Evolutionary conservation across 208 protist species (phyloP), one percentile per base, ranked within the genome.

Genomic region (Trichomonas vaginalis): DNA sequence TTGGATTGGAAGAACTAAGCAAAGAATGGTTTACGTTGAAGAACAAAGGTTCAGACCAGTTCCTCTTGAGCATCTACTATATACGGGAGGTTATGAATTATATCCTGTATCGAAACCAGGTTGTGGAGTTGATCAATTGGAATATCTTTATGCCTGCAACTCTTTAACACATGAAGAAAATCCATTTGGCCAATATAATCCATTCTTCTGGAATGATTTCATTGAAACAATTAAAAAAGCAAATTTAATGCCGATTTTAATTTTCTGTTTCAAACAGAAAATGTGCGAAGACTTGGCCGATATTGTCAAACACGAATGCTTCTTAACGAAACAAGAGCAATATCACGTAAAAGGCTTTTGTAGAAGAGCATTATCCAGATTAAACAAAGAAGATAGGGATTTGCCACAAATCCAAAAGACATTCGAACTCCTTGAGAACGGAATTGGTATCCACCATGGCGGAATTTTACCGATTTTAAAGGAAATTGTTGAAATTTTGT

Each of bases 391-490:
- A 51, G 86, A 92, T 51, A 42, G 86, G 27, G 45, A 51, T 39
- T 45, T 92, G 35, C 86, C 86, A n/a, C 86, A 92, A 47, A 92
- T 92, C 35, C 0, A 35, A 32, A 27, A 4, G 56, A 51, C 51
- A 35, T 92, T 97, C 1, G 23, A 32, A 17, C 42, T 56, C 15
- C 32, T 92, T 15, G 86, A 92, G 37, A 27, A 35, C 51, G 99
- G 99, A 92, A 98, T 99, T 82, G 99, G 98, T 90, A 99, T 99
- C 95, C 99, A 99, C 97, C 99, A 99, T 97, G 98, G 98, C 39
- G 99, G 99, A n/a, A 97, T 99, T 0, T 97, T 99, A n/a, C 99
- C 99, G 27, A 99, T 99, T 49, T 96, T 99, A 0, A 99, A 99
- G 96, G 99, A 99, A 96, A 97, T 99, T 10, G 99, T 99, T 95